phyloP scores from a whole-genome alignment of 441 rosid species.

The Corymbia calophylla region DNA sequence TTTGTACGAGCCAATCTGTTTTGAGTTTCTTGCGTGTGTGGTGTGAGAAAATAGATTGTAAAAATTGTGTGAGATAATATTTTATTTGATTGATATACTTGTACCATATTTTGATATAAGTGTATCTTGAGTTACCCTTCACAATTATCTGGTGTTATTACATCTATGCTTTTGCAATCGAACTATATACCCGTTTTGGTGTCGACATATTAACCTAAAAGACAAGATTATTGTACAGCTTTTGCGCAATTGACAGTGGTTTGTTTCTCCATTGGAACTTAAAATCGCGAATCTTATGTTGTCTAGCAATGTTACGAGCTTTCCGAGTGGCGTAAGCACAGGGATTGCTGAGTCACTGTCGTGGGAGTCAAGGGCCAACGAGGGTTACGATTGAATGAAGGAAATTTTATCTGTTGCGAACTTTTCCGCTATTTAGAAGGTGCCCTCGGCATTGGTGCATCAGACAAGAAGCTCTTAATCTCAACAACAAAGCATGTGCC shows the following conservation, averaged over 20 bases:
- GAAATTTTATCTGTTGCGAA: no score
- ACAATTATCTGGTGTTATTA: not conserved
- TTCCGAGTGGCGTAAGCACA: no score
- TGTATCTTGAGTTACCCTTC: not conserved
- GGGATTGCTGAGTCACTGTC: no score
- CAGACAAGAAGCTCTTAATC: no score
- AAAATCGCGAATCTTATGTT: no score
- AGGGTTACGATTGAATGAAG: no score
- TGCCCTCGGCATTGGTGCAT: no score
- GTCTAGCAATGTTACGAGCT: no score
- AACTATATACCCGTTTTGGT: not conserved
- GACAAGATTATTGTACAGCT: not conserved
- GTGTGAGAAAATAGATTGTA: not conserved
- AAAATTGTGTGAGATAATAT: not conserved
- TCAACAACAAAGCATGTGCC: no score
- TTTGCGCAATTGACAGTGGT: not conserved
- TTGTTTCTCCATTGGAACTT: not conserved
- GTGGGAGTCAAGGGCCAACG: no score
- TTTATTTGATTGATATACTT: rapidly evolving
- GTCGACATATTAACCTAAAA: rapidly evolving
- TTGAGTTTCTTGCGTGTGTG: not conserved
- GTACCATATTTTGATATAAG: not conserved
- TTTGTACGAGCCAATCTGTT: not conserved
- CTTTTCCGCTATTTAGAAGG: no score
- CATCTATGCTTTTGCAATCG: rapidly evolving